Evolutionary conservation across 176 grass and related monocot genomes (phyloP).

Genomic region (barley (Hordeum vulgare)): DNA sequence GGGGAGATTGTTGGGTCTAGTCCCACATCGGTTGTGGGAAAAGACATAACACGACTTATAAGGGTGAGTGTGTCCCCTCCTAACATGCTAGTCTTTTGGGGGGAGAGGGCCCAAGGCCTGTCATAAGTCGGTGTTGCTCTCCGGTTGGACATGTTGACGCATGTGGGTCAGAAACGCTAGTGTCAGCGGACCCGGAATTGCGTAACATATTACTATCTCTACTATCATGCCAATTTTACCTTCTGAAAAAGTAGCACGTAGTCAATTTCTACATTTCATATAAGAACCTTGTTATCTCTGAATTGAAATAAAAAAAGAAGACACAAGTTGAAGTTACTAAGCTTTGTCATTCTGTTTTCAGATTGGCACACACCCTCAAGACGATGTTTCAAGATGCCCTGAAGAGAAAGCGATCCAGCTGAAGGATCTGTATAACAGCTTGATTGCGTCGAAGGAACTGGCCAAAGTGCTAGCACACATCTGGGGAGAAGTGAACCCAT

Average conservation of each 20-base stretch:
- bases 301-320: not conserved
- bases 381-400: too few species aligned
- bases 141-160: too few species aligned
- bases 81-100: too few species aligned
- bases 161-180: too few species aligned
- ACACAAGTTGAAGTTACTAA: not conserved
- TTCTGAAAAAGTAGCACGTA: not conserved
- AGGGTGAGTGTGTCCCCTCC: too few species aligned
- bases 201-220: too few species aligned
- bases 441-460: constrained; percentile 73
- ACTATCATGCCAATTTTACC: not conserved
- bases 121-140: too few species aligned
- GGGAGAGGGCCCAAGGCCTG: too few species aligned
- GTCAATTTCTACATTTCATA: not conserved
- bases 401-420: constrained; percentile 25
- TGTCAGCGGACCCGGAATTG: too few species aligned
- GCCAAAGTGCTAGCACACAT: constrained; percentile 59
- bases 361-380: constrained; percentile 28
- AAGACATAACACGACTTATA: too few species aligned
- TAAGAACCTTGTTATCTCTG: not conserved
- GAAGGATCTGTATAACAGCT: constrained; percentile 48
- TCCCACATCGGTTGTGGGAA: too few species aligned
- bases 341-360: constrained; percentile 4
- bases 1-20: too few species aligned
- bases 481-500: constrained; percentile 49